phyloP scores from a whole-genome alignment of 2,329 filamentous ascomycete species.

The Sclerotinia minor region DNA sequence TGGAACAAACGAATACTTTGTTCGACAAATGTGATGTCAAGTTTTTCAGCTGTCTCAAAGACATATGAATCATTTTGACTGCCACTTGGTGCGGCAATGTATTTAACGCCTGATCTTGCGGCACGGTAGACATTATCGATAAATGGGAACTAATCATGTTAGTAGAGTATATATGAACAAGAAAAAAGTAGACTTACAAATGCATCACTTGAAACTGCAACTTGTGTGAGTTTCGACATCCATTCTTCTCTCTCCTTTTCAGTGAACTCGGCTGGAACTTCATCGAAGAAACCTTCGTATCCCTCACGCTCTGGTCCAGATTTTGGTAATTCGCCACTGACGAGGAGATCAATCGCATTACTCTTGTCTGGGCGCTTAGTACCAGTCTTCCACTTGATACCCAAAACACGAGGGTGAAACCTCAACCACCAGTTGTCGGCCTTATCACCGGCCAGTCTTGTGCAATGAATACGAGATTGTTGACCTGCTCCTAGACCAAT shows the following conservation, averaged over 20 bases:
- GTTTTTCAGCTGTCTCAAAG: conserved; percentile 86
- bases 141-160: conserved; percentile 78
- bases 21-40: conserved; percentile 92
- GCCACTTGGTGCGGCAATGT: conserved; percentile 89
- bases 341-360: conserved; percentile 95
- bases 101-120: conserved; percentile 85
- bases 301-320: conserved; percentile 79
- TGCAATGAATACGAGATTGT: conserved; percentile 98
- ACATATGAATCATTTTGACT: conserved; percentile 83
- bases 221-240: conserved; percentile 77
- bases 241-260: conserved; percentile 81
- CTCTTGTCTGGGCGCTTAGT: conserved; percentile 96
- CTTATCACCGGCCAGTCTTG: conserved; percentile 94
- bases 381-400: conserved; percentile 95
- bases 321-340: conserved; percentile 84
- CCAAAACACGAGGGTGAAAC: conserved; percentile 86
- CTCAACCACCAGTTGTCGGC: conserved; percentile 99
- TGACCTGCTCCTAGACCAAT: conserved; percentile 94
- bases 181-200: conserved; percentile 65
- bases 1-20: conserved; percentile 94
- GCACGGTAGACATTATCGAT: conserved; percentile 97
- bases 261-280: conserved; percentile 80
- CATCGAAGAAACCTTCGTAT: conserved; percentile 88
- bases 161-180: conserved; percentile 17
- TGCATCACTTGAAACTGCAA: conserved; percentile 89